Evolutionary conservation across 2,329 filamentous ascomycete species (phyloP).

Genomic region (Arthrobotrys musiformis): DNA sequence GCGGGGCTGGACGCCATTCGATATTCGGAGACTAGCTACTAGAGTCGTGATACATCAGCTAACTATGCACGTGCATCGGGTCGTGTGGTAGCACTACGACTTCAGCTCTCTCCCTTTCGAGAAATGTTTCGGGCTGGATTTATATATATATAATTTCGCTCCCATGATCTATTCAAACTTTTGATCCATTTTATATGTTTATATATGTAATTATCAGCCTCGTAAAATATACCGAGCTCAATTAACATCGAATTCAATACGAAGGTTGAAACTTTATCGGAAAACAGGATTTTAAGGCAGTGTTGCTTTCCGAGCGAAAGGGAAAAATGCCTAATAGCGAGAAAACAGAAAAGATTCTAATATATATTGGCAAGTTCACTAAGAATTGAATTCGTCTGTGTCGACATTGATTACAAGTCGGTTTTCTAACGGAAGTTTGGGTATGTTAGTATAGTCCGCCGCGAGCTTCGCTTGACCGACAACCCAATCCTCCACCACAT

Average conservation of each 20-base stretch:
- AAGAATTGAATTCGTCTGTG: neutral
- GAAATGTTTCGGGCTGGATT: no score
- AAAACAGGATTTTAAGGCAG: neutral
- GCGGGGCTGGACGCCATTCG: neutral
- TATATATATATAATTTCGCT: no score
- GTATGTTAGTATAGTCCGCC: slow-evolving; percentile 66
- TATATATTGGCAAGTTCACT: slow-evolving; percentile 27
- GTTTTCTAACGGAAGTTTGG: neutral
- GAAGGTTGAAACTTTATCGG: neutral
- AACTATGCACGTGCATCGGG: no score
- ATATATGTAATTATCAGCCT: no score
- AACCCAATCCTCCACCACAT: slow-evolving; percentile 75
- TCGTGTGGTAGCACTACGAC: no score
- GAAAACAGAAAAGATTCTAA: slow-evolving; percentile 17
- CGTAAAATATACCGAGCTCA: no score
- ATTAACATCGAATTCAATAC: slow-evolving; percentile 27
- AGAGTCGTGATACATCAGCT: no score
- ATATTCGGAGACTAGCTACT: no score
- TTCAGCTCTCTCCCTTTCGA: no score
- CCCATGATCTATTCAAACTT: no score
- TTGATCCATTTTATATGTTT: no score
- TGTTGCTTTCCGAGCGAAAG: no score
- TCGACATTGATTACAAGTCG: neutral
- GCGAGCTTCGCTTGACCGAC: slow-evolving; percentile 78
- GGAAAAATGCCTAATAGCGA: slow-evolving; percentile 20